Conservation (phyloP, 345 rosid species). For the Gossypium australe region DNA sequence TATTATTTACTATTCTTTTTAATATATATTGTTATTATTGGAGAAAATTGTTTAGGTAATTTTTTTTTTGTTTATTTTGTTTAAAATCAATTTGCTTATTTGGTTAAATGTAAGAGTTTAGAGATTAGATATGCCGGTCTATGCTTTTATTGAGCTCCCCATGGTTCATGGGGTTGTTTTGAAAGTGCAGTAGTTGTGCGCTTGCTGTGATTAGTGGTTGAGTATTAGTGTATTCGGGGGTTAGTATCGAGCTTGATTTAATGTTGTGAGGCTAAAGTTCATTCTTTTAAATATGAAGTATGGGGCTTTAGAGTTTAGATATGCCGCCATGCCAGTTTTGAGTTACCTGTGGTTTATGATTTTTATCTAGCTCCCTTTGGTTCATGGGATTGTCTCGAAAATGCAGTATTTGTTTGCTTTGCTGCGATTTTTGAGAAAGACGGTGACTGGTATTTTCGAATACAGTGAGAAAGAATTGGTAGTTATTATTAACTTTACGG, state of each 20-base stretch:
- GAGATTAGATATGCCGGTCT: background rate
- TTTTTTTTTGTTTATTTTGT: background rate
- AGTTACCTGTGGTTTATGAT: background rate
- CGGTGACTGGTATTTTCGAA: background rate
- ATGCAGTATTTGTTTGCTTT: background rate
- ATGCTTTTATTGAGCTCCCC: background rate
- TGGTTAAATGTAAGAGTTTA: background rate
- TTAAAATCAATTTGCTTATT: background rate
- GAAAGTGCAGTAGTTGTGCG: background rate
- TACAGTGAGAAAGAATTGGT: background rate
- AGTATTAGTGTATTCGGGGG: background rate
- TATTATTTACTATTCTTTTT: background rate
- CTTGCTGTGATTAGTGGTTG: background rate
- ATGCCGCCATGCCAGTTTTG: background rate
- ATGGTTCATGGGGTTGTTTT: background rate
- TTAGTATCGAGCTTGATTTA: background rate
- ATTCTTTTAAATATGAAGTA: background rate
- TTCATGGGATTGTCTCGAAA: background rate
- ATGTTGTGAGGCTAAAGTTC: background rate
- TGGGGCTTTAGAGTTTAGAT: background rate
- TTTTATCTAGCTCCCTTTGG: background rate
- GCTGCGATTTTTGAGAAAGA: background rate
- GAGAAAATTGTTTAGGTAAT: background rate
- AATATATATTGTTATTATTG: background rate
- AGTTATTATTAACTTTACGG: background rate